These are phyloP conservation scores for Gautieria morchelliformis DNA, from an alignment of 768 basidiomycete species.

Conservation along the genomic window DNA sequence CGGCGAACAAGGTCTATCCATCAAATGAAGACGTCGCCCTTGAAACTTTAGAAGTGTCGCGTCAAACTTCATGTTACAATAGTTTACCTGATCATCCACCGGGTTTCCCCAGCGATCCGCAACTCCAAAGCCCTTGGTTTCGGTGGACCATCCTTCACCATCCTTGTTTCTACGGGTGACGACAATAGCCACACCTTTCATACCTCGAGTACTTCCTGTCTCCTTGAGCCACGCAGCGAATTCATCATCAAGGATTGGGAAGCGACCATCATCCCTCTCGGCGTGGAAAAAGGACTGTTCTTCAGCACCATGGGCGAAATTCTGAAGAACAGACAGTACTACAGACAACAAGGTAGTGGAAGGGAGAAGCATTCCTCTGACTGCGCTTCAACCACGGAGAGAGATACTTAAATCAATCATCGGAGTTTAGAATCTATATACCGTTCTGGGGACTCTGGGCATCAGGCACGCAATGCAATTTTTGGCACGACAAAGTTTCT, in stretches of 20 bases:
- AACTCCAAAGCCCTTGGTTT: slow-evolving; percentile 6
- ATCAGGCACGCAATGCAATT: too few relatives aligned
- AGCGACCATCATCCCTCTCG: not conserved
- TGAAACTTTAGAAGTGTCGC: not conserved
- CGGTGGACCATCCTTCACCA: not conserved
- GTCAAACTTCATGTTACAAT: not conserved
- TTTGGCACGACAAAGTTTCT: too few relatives aligned
- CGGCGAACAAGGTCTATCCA: slow-evolving; percentile 27
- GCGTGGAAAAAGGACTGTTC: not conserved
- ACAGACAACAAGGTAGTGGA: not conserved
- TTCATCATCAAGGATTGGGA: not conserved
- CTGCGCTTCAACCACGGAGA: not conserved
- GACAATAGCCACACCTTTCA: slow-evolving; percentile 8
- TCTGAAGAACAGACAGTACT: not conserved
- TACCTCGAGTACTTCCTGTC: not conserved
- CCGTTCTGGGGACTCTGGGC: too few relatives aligned
- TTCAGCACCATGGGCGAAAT: not conserved
- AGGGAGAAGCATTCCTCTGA: not conserved
- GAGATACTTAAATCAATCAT: too few relatives aligned
- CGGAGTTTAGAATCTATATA: too few relatives aligned
- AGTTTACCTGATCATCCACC: not conserved
- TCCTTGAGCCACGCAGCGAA: not conserved
- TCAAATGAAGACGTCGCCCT: not conserved
- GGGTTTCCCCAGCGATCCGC: not conserved
- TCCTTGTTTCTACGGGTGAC: not conserved